These are phyloP conservation scores for Rhododendron kiyosumense DNA, from an alignment of 148 eudicot genomes.

Conservation along the genomic window DNA sequence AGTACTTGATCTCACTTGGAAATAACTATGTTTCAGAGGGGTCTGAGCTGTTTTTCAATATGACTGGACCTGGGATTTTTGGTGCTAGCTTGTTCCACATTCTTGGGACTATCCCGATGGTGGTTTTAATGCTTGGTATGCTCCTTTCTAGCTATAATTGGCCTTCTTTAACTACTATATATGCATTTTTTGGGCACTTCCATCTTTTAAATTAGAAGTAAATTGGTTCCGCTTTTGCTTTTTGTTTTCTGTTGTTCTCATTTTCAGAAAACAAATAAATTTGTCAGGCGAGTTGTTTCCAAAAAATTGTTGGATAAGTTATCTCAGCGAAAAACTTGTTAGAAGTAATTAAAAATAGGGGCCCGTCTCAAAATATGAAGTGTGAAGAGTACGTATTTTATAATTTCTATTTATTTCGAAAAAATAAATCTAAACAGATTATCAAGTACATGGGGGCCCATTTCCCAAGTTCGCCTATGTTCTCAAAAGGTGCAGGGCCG, in stretches of 20 bases:
- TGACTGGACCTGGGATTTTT: slow-evolving; percentile 32
- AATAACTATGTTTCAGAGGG: slow-evolving; percentile 25
- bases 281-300: background rate
- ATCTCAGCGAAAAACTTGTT: background rate
- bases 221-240: background rate
- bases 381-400: no score
- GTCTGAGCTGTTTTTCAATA: slow-evolving; percentile 26
- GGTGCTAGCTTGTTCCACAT: slow-evolving; percentile 39
- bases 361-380: no score
- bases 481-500: no score
- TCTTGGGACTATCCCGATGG: slow-evolving; percentile 24
- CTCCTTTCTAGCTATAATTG: background rate
- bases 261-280: background rate
- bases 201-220: background rate
- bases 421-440: no score
- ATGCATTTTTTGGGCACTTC: background rate
- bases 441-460: no score
- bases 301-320: background rate
- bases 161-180: background rate
- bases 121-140: slow-evolving; percentile 27
- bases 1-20: slow-evolving; percentile 25
- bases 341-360: no score
- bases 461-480: no score
- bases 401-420: no score
- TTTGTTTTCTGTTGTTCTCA: no score